Conservation (phyloP, 805 yeast genomes). For the Yarrowia sp. region DNA sequence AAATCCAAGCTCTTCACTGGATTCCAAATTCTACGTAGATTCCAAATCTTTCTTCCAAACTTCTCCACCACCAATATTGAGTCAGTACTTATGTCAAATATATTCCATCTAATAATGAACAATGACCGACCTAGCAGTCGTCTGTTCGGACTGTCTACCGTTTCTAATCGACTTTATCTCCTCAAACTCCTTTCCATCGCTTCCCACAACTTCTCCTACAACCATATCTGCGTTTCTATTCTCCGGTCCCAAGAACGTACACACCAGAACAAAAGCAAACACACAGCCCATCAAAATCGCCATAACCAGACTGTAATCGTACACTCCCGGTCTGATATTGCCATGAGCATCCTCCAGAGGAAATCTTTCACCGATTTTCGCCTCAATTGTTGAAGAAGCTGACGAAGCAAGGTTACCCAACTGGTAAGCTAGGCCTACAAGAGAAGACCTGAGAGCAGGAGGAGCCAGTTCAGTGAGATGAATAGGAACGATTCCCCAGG, state of each 20-base stretch:
- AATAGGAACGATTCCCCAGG: background rate
- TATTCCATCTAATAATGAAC: too few relatives aligned
- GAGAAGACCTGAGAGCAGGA: background rate
- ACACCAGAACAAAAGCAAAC: background rate
- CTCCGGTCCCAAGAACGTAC: background rate
- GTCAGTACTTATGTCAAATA: too few relatives aligned
- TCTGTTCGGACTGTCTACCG: background rate
- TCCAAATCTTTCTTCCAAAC: too few relatives aligned
- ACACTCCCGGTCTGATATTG: background rate
- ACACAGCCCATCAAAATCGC: slow-evolving; percentile 7
- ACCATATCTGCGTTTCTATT: background rate
- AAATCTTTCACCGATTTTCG: background rate
- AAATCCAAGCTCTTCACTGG: too few relatives aligned
- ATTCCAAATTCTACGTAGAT: too few relatives aligned
- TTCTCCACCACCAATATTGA: too few relatives aligned
- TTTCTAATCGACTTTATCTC: too few relatives aligned
- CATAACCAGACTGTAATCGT: background rate
- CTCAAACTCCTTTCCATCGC: background rate
- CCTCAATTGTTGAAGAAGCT: background rate
- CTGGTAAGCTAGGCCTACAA: background rate
- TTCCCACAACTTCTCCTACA: background rate
- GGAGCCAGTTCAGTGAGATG: background rate
- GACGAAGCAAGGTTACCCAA: background rate
- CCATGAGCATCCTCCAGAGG: background rate
- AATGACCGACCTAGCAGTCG: too few relatives aligned